Evolutionary conservation across 768 basidiomycete genomes (phyloP).

Genomic region (Rhizopogon roseolus): DNA sequence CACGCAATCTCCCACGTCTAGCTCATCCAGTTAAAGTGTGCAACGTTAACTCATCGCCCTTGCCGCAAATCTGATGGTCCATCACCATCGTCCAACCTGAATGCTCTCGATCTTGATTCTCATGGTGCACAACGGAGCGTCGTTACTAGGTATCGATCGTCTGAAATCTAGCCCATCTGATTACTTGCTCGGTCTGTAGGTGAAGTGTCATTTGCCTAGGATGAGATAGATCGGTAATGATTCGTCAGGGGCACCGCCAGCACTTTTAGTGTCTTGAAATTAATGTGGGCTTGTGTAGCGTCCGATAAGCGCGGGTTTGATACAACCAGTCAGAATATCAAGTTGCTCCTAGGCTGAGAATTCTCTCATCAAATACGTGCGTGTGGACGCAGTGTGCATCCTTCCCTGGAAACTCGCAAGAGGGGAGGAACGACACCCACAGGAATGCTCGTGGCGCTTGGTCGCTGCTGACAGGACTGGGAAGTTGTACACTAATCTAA

Average conservation of each 20-base stretch:
- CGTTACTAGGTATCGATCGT: no score
- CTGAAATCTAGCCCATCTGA: no score
- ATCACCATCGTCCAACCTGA: no score
- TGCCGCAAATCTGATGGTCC: no score
- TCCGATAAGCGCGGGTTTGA: background rate
- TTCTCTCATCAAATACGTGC: background rate
- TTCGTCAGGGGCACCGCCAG: background rate
- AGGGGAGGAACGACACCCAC: background rate
- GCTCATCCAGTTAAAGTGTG: no score
- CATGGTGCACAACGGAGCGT: no score
- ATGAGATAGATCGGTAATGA: background rate
- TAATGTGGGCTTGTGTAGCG: background rate
- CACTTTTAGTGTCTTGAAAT: background rate
- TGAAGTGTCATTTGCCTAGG: background rate
- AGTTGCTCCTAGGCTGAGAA: background rate
- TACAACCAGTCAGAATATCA: background rate
- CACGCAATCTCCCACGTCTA: no score
- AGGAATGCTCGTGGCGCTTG: background rate
- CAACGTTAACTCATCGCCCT: no score
- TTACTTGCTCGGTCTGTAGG: no score
- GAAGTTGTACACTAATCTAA: constrained; percentile 6
- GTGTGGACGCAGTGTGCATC: background rate
- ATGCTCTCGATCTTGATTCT: no score
- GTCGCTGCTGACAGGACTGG: constrained; percentile 4
- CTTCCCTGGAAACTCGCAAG: background rate